Percentiles rank a stretch among this genome's conserved stretches.
phyloP scores from a whole-genome alignment of 2,329 filamentous ascomycete species.

The Exophiala dermatitidis region DNA sequence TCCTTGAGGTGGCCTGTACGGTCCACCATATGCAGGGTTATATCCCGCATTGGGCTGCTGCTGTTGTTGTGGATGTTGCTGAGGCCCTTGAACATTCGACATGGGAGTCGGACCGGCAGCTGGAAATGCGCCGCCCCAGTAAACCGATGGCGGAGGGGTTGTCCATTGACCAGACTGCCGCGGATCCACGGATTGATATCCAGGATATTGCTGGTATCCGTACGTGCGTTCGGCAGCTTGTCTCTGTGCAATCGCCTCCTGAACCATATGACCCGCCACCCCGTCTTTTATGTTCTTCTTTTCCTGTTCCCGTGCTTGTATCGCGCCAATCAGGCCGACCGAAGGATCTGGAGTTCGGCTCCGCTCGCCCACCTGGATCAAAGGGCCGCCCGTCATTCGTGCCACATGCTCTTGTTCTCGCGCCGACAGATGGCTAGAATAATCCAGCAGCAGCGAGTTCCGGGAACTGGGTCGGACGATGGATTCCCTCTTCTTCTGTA shows the following conservation, averaged over 20 bases:
- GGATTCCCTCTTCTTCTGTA: conserved; percentile 25
- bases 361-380: conserved; percentile 60
- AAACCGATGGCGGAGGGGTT: conserved; percentile 3
- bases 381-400: conserved; percentile 66
- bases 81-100: conserved; percentile 6
- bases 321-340: conserved; percentile 65
- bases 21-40: conserved; percentile 6
- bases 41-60: conserved; percentile 10
- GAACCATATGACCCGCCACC: conserved; percentile 61
- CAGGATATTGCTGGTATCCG: conserved; percentile 12
- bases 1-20: background rate
- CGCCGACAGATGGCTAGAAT: conserved; percentile 63
- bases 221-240: conserved; percentile 43
- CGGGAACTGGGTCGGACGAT: conserved; percentile 33
- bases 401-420: conserved; percentile 86
- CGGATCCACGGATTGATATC: conserved; percentile 4
- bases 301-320: conserved; percentile 72
- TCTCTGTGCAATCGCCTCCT: conserved; percentile 63
- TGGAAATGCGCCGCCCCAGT: conserved; percentile 5
- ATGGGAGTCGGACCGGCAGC: conserved; percentile 4
- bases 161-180: conserved; percentile 10
- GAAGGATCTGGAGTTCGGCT: conserved; percentile 44
- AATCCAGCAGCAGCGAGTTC: conserved; percentile 34
- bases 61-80: conserved; percentile 2
- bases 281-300: conserved; percentile 64